phyloP scores from a whole-genome alignment of 208 protist genomes.

The Acanthamoeba culbertsoni region DNA sequence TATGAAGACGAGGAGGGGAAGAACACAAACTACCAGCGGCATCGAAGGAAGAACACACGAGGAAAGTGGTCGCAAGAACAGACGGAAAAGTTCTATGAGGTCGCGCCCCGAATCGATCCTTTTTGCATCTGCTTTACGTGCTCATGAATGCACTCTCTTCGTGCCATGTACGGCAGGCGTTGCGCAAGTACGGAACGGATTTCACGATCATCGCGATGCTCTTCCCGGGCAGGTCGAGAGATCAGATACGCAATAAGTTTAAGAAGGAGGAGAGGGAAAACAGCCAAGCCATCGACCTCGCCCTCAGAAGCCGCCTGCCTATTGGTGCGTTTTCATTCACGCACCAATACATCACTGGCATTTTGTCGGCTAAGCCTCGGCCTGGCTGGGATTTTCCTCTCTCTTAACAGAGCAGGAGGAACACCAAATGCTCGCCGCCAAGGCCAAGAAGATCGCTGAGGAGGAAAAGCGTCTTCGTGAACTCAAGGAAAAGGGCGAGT shows the following conservation, averaged over 20 bases:
- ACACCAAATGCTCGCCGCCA: not conserved
- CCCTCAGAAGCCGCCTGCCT: not conserved
- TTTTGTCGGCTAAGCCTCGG: not conserved
- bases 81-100: constrained; percentile 56
- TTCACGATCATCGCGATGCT: constrained; percentile 58
- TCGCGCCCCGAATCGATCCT: not conserved
- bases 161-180: constrained; percentile 29
- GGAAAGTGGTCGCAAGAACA: constrained; percentile 42
- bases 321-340: not conserved
- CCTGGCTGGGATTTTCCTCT: not conserved
- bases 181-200: constrained; percentile 56
- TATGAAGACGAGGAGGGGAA: not conserved
- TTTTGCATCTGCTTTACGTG: not conserved
- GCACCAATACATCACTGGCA: not conserved
- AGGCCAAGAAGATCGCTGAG: not conserved
- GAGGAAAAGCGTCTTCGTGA: not conserved
- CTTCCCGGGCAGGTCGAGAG: constrained; percentile 22
- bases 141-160: not conserved
- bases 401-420: not conserved
- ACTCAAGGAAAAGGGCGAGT: not conserved
- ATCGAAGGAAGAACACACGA: constrained; percentile 4
- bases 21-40: constrained; percentile 52
- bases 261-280: constrained; percentile 66
- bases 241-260: constrained; percentile 66
- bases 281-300: constrained; percentile 1